Evolutionary conservation across 352 stramenopile genomes (phyloP), one percentile per base, ranked within the genome.

Genomic region (Globisporangium cederbergense): DNA sequence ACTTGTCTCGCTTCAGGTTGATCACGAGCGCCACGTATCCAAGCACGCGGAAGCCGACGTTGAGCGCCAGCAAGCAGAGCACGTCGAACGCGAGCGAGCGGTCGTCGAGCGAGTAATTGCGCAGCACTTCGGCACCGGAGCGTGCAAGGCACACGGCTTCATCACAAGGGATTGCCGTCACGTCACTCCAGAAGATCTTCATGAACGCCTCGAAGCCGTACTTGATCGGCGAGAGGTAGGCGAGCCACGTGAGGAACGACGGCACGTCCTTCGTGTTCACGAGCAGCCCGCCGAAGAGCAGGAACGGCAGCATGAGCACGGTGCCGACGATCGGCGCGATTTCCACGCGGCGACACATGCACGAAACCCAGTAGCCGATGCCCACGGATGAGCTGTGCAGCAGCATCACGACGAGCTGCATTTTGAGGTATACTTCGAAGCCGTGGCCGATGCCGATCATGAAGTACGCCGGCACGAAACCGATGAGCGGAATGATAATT

Each of bases 151-250:
- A 64, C 9, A 38, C 22, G 38, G 4, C 38, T 43, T 43, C 38
- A 10, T 42, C 18, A 60, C 78, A 88, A 13, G 75, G 47, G 18
- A 88, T 88, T 0, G 50, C 30, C 2, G 60, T 32, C 7, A 85
- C 63, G 10, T 69, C 42, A 2, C 64, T 30, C 79, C 79, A 88
- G 60, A 73, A 86, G 40, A 81, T 72, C 30, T 78, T 81, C 71
- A 83, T 86, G 16, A 81, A 20, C 2, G 69, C 78, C 30, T 78
- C 73, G 43, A 75, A 86, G 40, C 75, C 71, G 58, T 78, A 83
- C 46, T 79, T 79, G 43, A 85, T 66, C 1, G 75, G 77, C 13
- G 76, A 88, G 0, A 85, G 30, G 55, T 79, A 79, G 42, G 75
- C 47, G 34, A 85, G 60, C 78, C 78, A 87, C 11, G 13, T n/a